Evolutionary conservation across 1,139 yeast species (phyloP), one percentile per base, ranked within the genome.

Genomic region (Saccharomyces hybrid): DNA sequence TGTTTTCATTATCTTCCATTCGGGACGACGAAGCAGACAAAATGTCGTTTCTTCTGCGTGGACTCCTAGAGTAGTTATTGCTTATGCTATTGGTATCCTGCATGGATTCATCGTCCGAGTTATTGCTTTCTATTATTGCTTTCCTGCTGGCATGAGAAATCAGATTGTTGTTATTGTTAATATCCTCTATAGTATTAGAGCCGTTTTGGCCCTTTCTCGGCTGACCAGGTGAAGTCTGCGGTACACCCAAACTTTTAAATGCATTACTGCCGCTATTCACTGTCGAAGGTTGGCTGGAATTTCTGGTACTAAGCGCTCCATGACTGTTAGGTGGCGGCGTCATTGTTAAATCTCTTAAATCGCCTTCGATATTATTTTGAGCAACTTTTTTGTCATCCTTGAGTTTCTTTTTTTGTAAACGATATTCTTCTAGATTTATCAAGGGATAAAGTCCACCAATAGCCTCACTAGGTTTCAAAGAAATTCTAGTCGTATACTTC

Each of bases 401-500:
- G 12, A 60, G 57, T 48, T 57, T 72, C 71, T 64, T 78, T 67
- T 66, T 78, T 77, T 68, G 78, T 71, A 42, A 71, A 74, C 71
- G 75, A 75, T 71, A 71, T 73, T 69, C 75, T 73, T 75, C 79
- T 66, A 66, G 81, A 66, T 59, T 78, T 71, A 88, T 83, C 60
- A 93, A 76, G 1, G 96, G 81, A 60, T 79, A 82, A 62, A 84
- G 81, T 0, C 95, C 96, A 6, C 95, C 95, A 56, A 91, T 82
- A 46, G 81, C 75, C 34, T 78, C 82, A 60, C 88, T 88, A 1
- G 96, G 86, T 48, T 62, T 67, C 42, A 67, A 50, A 78, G 73
- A 63, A 77, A 82, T 61, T 85, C 89, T 55, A 96, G 88, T 90
- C 6, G 97, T 90, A 64, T 85, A 87, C 69, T 91, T 81, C 98